Percentiles rank a stretch among this genome's conserved stretches.
Evolutionary conservation across 2,329 filamentous ascomycete genomes (phyloP).

Genomic region (Aspergillus ruber): DNA sequence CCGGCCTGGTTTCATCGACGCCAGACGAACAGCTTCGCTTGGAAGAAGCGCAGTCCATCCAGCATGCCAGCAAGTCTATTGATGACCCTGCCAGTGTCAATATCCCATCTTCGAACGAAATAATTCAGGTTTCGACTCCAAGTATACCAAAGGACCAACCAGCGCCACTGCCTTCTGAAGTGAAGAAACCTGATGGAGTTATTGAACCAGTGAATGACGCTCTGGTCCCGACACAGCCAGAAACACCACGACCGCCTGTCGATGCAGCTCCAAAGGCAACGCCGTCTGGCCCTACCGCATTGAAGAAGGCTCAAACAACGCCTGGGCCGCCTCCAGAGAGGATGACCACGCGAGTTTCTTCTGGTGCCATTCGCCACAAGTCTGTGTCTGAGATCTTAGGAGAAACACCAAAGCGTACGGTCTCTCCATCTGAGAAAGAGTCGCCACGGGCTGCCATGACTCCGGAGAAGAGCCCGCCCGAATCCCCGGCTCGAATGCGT

Average conservation of each 20-base stretch:
- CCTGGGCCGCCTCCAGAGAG: constrained; percentile 41
- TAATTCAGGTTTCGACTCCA: constrained; percentile 14
- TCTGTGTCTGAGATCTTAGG: constrained; percentile 67
- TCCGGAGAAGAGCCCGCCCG: constrained; percentile 20
- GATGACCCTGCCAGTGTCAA: constrained; percentile 10
- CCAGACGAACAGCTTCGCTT: constrained; percentile 55
- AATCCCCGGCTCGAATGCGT: constrained; percentile 33
- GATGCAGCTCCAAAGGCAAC: constrained; percentile 9
- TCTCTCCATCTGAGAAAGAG: constrained; percentile 30
- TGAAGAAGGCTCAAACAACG: constrained; percentile 20
- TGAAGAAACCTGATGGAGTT: constrained; percentile 9
- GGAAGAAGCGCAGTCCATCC: constrained; percentile 47
- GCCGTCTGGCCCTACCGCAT: constrained; percentile 11
- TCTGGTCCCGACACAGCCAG: constrained; percentile 10
- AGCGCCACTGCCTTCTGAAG: constrained; percentile 4
- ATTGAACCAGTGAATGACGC: constrained; percentile 8
- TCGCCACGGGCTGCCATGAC: constrained; percentile 7
- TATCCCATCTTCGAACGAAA: constrained; percentile 17
- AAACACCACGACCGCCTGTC: constrained; percentile 7
- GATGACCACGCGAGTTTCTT: constrained; percentile 64
- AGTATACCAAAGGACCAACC: constrained; percentile 10
- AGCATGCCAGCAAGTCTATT: constrained; percentile 17
- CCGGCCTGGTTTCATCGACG: constrained; percentile 39
- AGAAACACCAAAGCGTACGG: constrained; percentile 44
- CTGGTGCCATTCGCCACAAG: constrained; percentile 64